phyloP scores from a whole-genome alignment of 2,329 filamentous ascomycete species.

The Aspergillus neoniger region DNA sequence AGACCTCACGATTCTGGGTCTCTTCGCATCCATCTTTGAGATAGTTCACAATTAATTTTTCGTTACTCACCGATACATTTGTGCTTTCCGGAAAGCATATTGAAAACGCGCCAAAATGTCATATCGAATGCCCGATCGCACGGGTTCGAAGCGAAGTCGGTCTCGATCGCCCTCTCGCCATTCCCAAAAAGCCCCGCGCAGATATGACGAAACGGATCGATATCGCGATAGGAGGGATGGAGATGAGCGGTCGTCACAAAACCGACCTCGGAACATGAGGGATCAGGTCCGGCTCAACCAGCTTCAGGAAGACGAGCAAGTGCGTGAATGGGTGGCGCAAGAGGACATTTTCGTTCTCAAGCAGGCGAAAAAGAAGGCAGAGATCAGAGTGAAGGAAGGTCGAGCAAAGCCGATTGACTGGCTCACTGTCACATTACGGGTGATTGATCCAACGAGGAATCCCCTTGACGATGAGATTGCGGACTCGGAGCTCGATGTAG shows the following conservation, averaged over 20 bases:
- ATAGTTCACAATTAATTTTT: background rate
- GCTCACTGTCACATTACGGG: constrained; percentile 85
- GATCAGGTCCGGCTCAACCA: constrained; percentile 52
- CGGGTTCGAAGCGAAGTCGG: constrained; percentile 42
- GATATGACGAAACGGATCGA: constrained; percentile 34
- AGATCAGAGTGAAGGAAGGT: constrained; percentile 87
- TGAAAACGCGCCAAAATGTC: constrained; percentile 31
- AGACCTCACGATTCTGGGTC: background rate
- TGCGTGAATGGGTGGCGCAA: constrained; percentile 81
- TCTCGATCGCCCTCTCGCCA: constrained; percentile 47
- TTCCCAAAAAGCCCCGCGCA: constrained; percentile 40
- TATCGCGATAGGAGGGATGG: constrained; percentile 30
- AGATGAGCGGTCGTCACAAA: constrained; percentile 22
- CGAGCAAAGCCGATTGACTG: constrained; percentile 92
- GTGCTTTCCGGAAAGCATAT: background rate
- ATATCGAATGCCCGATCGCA: constrained; percentile 32
- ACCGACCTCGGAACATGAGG: constrained; percentile 38
- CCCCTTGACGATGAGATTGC: constrained; percentile 77
- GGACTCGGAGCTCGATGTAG: constrained; percentile 74
- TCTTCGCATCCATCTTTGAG: background rate
- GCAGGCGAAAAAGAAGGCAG: constrained; percentile 97
- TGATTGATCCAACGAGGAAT: constrained; percentile 81
- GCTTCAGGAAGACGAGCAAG: constrained; percentile 75
- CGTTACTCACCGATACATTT: background rate
- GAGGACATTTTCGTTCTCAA: constrained; percentile 95